These are phyloP conservation scores for Thermothielavioides terrestris DNA, from an alignment of 495 filamentous ascomycete species.

Conservation along the genomic window DNA sequence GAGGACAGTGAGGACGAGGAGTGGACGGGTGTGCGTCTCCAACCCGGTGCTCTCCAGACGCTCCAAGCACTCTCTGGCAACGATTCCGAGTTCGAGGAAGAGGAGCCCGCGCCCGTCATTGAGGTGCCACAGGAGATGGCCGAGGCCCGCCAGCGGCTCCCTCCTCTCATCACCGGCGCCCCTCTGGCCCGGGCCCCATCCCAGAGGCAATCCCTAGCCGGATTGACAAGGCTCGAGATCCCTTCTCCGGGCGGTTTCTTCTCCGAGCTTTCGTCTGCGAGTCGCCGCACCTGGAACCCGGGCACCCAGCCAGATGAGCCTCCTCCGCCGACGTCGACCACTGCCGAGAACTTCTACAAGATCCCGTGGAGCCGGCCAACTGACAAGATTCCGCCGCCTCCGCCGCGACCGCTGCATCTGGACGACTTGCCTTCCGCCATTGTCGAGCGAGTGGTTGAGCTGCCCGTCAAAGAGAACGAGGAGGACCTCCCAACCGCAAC, in stretches of 20 bases:
- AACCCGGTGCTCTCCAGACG: conserved; percentile 67
- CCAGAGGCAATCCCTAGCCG: conserved; percentile 39
- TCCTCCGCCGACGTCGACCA: conserved; percentile 61
- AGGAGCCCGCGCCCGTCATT: conserved; percentile 43
- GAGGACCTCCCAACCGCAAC: conserved; percentile 62
- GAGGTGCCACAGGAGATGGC: conserved; percentile 38
- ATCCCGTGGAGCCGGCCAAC: conserved; percentile 53
- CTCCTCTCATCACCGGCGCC: conserved; percentile 31
- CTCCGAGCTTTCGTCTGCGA: conserved; percentile 61
- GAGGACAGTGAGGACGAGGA: conserved; percentile 41
- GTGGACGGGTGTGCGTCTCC: conserved; percentile 62
- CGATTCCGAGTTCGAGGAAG: conserved; percentile 40
- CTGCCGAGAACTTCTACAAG: conserved; percentile 77
- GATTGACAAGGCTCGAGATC: conserved; percentile 65
- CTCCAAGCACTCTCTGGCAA: conserved; percentile 64
- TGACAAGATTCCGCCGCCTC: conserved; percentile 22
- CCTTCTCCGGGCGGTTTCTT: conserved; percentile 91
- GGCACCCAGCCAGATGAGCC: conserved; percentile 35
- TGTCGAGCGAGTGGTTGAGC: conserved; percentile 60
- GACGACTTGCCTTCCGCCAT: conserved; percentile 33
- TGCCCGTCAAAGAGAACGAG: conserved; percentile 37
- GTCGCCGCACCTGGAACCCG: conserved; percentile 68
- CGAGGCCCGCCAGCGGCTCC: conserved; percentile 31
- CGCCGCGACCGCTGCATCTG: conserved; percentile 28
- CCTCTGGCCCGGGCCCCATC: conserved; percentile 23